Conservation (phyloP, 306 rosid genomes). For the Inga laurina region DNA sequence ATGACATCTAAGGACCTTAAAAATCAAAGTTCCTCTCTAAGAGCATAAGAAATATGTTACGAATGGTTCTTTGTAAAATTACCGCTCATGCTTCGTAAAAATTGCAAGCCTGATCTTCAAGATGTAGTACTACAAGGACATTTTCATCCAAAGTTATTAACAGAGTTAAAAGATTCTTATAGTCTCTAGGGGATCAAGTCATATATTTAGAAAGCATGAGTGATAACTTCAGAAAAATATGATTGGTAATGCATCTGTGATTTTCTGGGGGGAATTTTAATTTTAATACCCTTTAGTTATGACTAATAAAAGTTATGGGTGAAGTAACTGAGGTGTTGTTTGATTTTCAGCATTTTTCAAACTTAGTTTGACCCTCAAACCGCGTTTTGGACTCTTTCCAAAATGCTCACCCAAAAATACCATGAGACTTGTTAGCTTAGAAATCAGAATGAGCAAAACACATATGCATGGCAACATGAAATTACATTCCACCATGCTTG, state of each 20-base stretch:
- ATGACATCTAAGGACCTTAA: background rate
- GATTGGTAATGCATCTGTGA: background rate
- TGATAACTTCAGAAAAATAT: background rate
- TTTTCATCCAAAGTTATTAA: background rate
- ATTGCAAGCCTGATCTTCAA: background rate
- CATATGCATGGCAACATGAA: background rate
- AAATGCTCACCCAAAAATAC: background rate
- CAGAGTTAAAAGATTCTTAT: background rate
- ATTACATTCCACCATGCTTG: background rate
- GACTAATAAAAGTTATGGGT: background rate
- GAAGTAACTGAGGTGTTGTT: background rate
- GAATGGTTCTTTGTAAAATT: background rate
- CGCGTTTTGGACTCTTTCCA: background rate
- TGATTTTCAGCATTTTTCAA: background rate
- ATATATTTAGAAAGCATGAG: background rate
- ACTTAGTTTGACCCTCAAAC: background rate
- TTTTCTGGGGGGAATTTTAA: background rate
- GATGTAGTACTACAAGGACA: background rate
- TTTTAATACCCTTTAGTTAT: too few relatives aligned
- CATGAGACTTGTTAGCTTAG: background rate
- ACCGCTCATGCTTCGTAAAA: background rate
- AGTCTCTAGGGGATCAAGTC: background rate
- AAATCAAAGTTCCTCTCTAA: background rate
- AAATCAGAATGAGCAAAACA: background rate
- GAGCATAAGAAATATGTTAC: background rate